Conservation (phyloP, 1,139 yeast species). For the Yamadazyma buinensis region DNA sequence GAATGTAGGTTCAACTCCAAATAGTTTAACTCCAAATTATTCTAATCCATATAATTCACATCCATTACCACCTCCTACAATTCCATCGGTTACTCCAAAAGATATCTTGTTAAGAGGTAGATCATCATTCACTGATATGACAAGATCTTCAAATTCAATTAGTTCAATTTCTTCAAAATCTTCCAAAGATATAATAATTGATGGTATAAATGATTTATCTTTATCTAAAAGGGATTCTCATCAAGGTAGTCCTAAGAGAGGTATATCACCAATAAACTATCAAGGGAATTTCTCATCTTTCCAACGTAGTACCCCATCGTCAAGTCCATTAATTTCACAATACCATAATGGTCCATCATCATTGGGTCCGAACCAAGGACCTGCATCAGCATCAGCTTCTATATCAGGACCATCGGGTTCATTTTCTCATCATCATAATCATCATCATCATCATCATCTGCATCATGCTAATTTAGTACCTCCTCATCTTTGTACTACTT, state of each 20-base stretch:
- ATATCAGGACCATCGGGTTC: background rate
- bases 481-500: too few relatives aligned
- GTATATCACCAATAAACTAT: constrained; percentile 21
- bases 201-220: constrained; percentile 22
- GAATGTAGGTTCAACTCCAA: background rate
- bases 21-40: background rate
- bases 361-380: background rate
- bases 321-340: constrained; percentile 35
- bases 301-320: constrained; percentile 52
- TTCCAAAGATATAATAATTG: constrained; percentile 24
- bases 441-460: too few relatives aligned
- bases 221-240: constrained; percentile 11
- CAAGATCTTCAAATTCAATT: constrained; percentile 17
- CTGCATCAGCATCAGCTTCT: background rate
- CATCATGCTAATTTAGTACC: too few relatives aligned
- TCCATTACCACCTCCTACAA: constrained; percentile 11
- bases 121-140: constrained; percentile 15
- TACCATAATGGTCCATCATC: background rate
- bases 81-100: constrained; percentile 33
- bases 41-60: constrained; percentile 7
- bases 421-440: background rate
- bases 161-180: constrained; percentile 18
- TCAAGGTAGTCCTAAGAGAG: constrained; percentile 49
- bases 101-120: constrained; percentile 36
- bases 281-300: constrained; percentile 51